phyloP scores from a whole-genome alignment of 768 basidiomycete genomes.

The Boletus huronensis region DNA sequence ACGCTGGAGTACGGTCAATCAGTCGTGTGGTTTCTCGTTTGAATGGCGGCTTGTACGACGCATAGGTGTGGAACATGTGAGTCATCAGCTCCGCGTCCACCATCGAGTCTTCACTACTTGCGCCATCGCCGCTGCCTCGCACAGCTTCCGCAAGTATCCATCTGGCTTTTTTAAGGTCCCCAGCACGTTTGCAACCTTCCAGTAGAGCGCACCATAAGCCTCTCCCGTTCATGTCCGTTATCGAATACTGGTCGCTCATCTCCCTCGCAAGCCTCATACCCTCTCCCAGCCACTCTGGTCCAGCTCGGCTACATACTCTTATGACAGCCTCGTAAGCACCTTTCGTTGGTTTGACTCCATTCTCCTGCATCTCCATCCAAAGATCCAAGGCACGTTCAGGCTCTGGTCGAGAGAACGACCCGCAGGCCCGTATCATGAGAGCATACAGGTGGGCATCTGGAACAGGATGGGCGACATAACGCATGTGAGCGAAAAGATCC shows the following conservation, averaged over 20 bases:
- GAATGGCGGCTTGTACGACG: constrained; percentile 73
- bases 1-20: constrained; percentile 23
- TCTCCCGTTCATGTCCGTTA: constrained; percentile 35
- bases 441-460: constrained; percentile 74
- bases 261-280: constrained; percentile 80
- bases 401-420: constrained; percentile 56
- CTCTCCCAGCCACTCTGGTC: constrained; percentile 69
- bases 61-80: constrained; percentile 86
- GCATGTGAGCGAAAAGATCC: constrained; percentile 96
- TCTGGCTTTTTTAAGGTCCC: constrained; percentile 76
- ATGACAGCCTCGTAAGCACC: constrained; percentile 82
- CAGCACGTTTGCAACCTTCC: constrained; percentile 83
- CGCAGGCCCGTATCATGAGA: constrained; percentile 86
- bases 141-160: constrained; percentile 89
- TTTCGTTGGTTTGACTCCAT: constrained; percentile 55
- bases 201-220: constrained; percentile 80
- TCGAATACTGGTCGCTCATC: constrained; percentile 74
- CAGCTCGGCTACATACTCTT: constrained; percentile 70
- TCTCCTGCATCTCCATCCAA: constrained; percentile 91
- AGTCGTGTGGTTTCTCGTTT: constrained; percentile 46
- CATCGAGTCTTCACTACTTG: constrained; percentile 29
- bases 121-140: constrained; percentile 18
- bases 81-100: constrained; percentile 71
- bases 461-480: constrained; percentile 85
- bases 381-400: constrained; percentile 92